Base-by-base conservation (phyloP, 2,329 filamentous ascomycete species). In the Corinectria fuckeliana region DNA sequence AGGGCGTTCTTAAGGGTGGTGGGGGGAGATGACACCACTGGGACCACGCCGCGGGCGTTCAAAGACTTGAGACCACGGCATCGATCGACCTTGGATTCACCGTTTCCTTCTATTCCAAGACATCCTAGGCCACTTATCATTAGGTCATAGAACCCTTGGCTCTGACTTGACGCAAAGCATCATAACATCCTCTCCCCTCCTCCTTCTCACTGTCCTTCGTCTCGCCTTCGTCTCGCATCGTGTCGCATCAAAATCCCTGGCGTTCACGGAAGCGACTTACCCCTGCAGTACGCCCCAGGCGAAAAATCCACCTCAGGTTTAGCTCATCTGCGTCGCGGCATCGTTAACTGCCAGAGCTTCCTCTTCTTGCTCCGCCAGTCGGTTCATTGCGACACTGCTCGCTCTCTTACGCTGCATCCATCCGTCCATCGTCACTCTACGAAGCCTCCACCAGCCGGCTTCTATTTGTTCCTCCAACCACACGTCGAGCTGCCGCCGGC, bases 141-240 rank as follows among this genome's bases (percentile, higher is more conserved):
- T n/a, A 14, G 28, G 25, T 30, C 42, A 45, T 18, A 45, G 18
- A 45, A 16, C 45, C 14, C 18, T 45, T 20, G 13, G 26, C 47
- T 25, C 16, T 44, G 16, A 23, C 8, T 13, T 20, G 30, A 25
- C 44, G 34, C 32, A 38, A 32, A 34, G 11, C 48, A n/a, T n/a
- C n/a, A n/a, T n/a, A n/a, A n/a, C n/a, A n/a, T n/a, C n/a, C n/a
- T n/a, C n/a, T n/a, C 51, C 61, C 21, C 53, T 18, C 48, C 50
- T 38, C 36, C 44, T 21, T 44, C 39, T 34, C n/a, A 7, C 30
- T 47, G 25, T 56, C 26, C 21, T 11, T 55, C 56, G 65, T 67
- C 60, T 69, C 65, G 67, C 52, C 54, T 47, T 51, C 57, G 67
- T 69, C 65, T 69, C 65, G 65, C 57, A 50, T 68, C 16, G 57